These are phyloP conservation scores for Aspergillus carlsbadensis DNA, from an alignment of 495 filamentous ascomycete genomes.

Conservation along the genomic window DNA sequence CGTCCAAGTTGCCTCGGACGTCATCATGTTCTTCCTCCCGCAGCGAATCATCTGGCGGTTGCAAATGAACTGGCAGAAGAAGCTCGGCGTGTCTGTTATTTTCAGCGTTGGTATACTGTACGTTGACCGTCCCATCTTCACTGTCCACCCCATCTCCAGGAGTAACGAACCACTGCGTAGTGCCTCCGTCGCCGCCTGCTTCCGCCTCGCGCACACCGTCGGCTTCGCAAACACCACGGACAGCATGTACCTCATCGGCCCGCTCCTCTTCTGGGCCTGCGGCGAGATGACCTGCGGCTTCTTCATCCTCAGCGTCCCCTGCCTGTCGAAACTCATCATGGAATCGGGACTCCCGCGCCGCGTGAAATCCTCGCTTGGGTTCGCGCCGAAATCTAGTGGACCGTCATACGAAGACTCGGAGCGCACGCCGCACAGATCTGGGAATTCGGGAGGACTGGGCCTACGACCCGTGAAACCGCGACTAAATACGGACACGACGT, in stretches of 20 bases:
- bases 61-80: slow-evolving; percentile 35
- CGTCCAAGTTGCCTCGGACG: slow-evolving; percentile 39
- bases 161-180: neutral
- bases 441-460: too few relatives aligned
- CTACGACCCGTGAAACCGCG: too few relatives aligned
- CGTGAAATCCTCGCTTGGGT: too few relatives aligned
- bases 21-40: slow-evolving; percentile 38
- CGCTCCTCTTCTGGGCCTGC: slow-evolving; percentile 25
- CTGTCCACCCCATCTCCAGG: too few relatives aligned
- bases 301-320: slow-evolving; percentile 26
- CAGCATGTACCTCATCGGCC: slow-evolving; percentile 20
- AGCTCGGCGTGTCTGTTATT: slow-evolving; percentile 42
- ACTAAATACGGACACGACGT: too few relatives aligned
- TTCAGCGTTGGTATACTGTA: slow-evolving; percentile 26
- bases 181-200: slow-evolving; percentile 16
- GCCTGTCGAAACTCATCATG: slow-evolving; percentile 22
- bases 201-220: slow-evolving; percentile 22
- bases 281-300: slow-evolving; percentile 29
- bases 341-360: slow-evolving; percentile 21
- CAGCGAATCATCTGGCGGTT: slow-evolving; percentile 37
- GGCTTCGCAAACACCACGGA: slow-evolving; percentile 15
- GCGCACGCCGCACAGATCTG: too few relatives aligned
- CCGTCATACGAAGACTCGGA: too few relatives aligned
- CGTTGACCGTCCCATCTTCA: too few relatives aligned
- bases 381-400: too few relatives aligned